These are phyloP conservation scores for Artemisia annua DNA, from an alignment of 129 eudicot genomes.

Conservation along the genomic window DNA sequence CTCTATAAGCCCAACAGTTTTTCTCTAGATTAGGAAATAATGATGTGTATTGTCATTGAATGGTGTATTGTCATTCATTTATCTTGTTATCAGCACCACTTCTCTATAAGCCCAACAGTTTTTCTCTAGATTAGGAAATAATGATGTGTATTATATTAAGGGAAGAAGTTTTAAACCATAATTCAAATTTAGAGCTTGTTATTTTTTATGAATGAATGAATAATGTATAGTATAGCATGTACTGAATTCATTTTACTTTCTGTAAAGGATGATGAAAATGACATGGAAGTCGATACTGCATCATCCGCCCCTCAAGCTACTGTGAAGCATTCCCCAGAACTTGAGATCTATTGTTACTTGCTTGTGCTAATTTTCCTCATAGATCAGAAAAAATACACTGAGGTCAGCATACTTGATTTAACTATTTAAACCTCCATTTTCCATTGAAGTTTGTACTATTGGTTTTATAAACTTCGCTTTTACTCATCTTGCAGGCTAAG, in stretches of 20 bases:
- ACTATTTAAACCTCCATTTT: background rate
- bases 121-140: background rate
- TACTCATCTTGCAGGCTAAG: conserved; percentile 67
- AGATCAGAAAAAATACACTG: conserved; percentile 78
- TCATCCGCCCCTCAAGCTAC: conserved; percentile 65
- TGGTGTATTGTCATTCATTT: background rate
- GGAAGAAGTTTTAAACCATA: background rate
- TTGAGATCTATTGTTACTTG: conserved; percentile 92
- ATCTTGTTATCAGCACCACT: too few species aligned
- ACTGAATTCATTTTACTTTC: background rate
- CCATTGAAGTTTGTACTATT: conserved; percentile 13
- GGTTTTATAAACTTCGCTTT: conserved; percentile 1
- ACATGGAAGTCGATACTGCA: conserved; percentile 95
- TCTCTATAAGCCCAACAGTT: too few species aligned
- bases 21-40: background rate
- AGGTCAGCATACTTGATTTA: conserved; percentile 48
- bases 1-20: background rate
- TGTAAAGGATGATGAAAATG: conserved; percentile 73
- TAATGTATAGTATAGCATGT: conserved; percentile 31
- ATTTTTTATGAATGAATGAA: background rate
- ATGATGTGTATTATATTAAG: background rate
- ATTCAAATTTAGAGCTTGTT: background rate
- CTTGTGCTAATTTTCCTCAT: conserved; percentile 84
- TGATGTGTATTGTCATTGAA: too few species aligned
- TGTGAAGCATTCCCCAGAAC: conserved; percentile 82